Evolutionary conservation across 257 asterid species (phyloP).

Genomic region (Solanum bulbocastanum): DNA sequence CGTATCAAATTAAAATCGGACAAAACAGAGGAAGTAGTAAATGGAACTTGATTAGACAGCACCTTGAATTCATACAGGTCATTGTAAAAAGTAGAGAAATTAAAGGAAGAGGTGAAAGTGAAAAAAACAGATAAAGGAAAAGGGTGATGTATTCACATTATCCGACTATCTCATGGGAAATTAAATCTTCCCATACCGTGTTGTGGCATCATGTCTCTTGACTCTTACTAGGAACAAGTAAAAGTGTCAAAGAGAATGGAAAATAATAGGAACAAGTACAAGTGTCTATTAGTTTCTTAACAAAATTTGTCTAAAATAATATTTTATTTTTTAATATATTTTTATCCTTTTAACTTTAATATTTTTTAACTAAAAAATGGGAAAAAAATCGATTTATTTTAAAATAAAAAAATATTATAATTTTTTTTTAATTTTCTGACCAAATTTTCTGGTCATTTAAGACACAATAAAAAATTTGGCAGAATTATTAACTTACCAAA

Average conservation of each 20-base stretch:
- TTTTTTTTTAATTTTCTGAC: no score
- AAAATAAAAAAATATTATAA: no score
- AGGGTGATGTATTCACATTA: not conserved
- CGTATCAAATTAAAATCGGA: not conserved
- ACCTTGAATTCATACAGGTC: not conserved
- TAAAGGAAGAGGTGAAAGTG: not conserved
- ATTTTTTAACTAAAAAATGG: no score
- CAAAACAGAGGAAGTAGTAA: not conserved
- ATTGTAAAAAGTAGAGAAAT: not conserved
- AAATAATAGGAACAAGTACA: not conserved
- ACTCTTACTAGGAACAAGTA: not conserved
- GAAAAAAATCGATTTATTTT: no score
- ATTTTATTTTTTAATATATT: no score
- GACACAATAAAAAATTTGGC: not conserved
- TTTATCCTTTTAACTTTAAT: no score
- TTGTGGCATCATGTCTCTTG: not conserved
- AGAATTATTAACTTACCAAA: not conserved
- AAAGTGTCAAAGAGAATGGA: not conserved
- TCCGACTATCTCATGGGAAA: not conserved
- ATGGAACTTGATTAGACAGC: not conserved
- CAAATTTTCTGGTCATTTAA: no score
- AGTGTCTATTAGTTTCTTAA: not conserved
- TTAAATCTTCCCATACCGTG: not conserved
- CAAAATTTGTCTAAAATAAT: no score
- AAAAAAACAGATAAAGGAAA: not conserved